Conservation (phyloP, 306 rosid genomes). For the Lotus japonicus region DNA sequence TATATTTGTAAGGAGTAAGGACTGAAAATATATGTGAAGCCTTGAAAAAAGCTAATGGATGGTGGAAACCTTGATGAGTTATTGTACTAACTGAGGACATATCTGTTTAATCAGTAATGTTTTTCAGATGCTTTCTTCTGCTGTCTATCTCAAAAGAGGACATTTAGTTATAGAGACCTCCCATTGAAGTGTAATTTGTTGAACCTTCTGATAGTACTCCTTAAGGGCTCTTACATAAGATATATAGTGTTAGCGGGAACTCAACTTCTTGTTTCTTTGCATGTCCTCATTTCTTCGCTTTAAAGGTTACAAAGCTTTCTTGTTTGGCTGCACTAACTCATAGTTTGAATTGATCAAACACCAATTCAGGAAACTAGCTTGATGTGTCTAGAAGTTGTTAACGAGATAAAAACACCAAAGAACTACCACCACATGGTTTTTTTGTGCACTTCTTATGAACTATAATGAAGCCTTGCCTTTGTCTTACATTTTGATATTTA, state of each 20-base stretch:
- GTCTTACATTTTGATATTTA: neutral
- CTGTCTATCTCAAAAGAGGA: constrained; percentile 4
- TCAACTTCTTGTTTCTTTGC: too few species aligned
- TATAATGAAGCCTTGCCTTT: neutral
- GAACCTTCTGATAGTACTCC: neutral
- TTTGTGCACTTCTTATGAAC: neutral
- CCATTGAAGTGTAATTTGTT: neutral
- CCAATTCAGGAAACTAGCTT: too few species aligned
- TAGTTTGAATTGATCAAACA: neutral
- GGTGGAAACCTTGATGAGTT: neutral
- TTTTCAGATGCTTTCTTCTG: neutral
- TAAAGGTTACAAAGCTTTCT: neutral
- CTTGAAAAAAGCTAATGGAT: neutral
- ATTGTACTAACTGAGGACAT: neutral
- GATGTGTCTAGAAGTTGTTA: too few species aligned
- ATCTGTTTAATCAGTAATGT: too few species aligned
- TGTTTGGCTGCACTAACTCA: neutral
- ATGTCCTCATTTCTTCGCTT: neutral
- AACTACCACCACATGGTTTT: too few species aligned
- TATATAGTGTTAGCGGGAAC: neutral
- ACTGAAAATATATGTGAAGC: too few species aligned
- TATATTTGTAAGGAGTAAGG: too few species aligned
- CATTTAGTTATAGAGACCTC: neutral
- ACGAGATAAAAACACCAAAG: too few species aligned
- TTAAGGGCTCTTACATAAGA: neutral